These are phyloP conservation scores for Gleditsia sinensis DNA, from an alignment of 306 rosid species.

Conservation along the genomic window DNA sequence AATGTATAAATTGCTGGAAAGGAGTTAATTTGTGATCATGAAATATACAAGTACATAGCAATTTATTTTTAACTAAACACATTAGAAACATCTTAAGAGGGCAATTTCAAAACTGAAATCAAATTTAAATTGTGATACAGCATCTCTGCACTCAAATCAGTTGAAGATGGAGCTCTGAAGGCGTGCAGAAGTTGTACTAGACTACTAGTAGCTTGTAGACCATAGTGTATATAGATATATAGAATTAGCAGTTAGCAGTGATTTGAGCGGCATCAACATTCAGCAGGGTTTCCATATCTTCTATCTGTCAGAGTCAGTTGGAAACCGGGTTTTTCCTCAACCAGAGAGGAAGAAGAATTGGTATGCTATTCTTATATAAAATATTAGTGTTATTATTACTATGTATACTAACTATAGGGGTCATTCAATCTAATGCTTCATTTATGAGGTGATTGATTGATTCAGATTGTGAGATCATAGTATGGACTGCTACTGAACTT, in stretches of 20 bases:
- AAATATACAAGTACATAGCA: not conserved
- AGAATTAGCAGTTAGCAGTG: conserved; percentile 63
- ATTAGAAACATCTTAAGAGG: not conserved
- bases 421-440: conserved; percentile 53
- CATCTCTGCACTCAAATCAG: conserved; percentile 74
- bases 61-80: not conserved
- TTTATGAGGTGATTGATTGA: conserved; percentile 52
- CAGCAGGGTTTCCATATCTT: conserved; percentile 54
- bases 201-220: conserved; percentile 52
- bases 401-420: conserved; percentile 56
- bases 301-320: conserved; percentile 53
- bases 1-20: not conserved
- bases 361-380: conserved; percentile 49
- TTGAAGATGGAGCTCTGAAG: conserved; percentile 91
- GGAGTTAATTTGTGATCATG: not conserved
- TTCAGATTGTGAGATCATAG: conserved; percentile 62
- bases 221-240: conserved; percentile 77
- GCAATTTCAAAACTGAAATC: conserved; percentile 21
- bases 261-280: conserved; percentile 51
- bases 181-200: conserved; percentile 40
- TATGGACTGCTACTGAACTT: conserved; percentile 36
- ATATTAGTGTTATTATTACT: conserved; percentile 39
- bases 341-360: conserved; percentile 55
- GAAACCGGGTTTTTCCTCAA: conserved; percentile 52
- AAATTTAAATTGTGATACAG: conserved; percentile 51